phyloP scores from a whole-genome alignment of 1,284 basidiomycete genomes.

The Tilletia setariae region DNA sequence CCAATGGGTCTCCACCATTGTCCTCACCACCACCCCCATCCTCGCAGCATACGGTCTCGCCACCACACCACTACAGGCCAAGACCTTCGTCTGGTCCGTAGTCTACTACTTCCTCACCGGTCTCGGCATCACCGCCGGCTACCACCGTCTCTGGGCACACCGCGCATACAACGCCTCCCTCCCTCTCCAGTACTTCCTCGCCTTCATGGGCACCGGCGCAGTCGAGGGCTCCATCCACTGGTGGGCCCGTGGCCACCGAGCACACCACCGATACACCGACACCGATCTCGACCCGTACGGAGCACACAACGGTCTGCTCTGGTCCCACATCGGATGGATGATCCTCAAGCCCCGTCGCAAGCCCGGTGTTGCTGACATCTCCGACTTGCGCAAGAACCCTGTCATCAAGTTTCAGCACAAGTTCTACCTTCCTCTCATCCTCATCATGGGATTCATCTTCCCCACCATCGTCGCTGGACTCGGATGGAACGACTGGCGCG shows the following conservation, averaged over 20 bases:
- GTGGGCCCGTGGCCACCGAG: constrained; percentile 54
- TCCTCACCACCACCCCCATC: constrained; percentile 42
- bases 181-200: constrained; percentile 46
- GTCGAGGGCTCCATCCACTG: constrained; percentile 53
- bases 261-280: constrained; percentile 55
- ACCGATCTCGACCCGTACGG: constrained; percentile 54
- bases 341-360: constrained; percentile 52
- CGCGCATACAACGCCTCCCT: constrained; percentile 45
- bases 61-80: constrained; percentile 36
- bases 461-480: constrained; percentile 53
- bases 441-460: constrained; percentile 49
- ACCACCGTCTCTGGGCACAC: constrained; percentile 53
- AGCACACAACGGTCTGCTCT: constrained; percentile 51
- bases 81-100: constrained; percentile 39
- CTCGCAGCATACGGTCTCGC: constrained; percentile 47
- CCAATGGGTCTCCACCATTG: constrained; percentile 51
- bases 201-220: constrained; percentile 50
- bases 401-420: constrained; percentile 54
- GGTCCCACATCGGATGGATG: constrained; percentile 55
- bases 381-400: constrained; percentile 48
- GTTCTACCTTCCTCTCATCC: constrained; percentile 50
- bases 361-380: constrained; percentile 52
- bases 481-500: constrained; percentile 52
- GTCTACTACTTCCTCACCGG: constrained; percentile 52
- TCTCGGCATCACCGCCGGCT: constrained; percentile 49